Conservation (phyloP, 2,329 filamentous ascomycete species). For the Hymenoscyphus linearis region DNA sequence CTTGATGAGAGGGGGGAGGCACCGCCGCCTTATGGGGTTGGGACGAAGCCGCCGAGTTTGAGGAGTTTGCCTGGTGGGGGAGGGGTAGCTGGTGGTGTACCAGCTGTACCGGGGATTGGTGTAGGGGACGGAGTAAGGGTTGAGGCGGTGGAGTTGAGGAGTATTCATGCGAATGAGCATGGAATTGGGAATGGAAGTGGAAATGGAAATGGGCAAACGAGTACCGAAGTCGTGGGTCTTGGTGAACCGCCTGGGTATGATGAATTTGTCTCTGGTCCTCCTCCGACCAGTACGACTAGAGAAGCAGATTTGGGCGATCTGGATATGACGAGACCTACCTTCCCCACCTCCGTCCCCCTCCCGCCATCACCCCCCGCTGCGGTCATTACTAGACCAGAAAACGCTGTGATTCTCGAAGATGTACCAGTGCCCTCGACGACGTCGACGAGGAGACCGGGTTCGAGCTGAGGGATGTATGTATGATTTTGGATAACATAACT, state of each 20-base stretch:
- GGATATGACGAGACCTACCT: conserved; percentile 14
- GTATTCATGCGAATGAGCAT: too few species aligned
- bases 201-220: background rate
- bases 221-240: background rate
- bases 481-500: background rate
- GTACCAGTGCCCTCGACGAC: too few species aligned
- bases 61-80: too few species aligned
- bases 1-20: conserved; percentile 60
- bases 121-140: too few species aligned
- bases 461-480: background rate
- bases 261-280: conserved; percentile 8
- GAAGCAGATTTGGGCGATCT: conserved; percentile 11
- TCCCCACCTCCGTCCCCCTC: background rate
- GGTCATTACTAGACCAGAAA: background rate
- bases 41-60: conserved; percentile 28
- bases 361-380: background rate
- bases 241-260: conserved; percentile 23
- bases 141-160: too few species aligned
- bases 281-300: background rate
- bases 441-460: background rate
- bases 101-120: too few species aligned
- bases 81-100: conserved; percentile 6
- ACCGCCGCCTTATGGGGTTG: conserved; percentile 53
- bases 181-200: background rate
- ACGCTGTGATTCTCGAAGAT: background rate